Conservation (phyloP, 148 eudicot genomes). For the Chenopodium quinoa region DNA sequence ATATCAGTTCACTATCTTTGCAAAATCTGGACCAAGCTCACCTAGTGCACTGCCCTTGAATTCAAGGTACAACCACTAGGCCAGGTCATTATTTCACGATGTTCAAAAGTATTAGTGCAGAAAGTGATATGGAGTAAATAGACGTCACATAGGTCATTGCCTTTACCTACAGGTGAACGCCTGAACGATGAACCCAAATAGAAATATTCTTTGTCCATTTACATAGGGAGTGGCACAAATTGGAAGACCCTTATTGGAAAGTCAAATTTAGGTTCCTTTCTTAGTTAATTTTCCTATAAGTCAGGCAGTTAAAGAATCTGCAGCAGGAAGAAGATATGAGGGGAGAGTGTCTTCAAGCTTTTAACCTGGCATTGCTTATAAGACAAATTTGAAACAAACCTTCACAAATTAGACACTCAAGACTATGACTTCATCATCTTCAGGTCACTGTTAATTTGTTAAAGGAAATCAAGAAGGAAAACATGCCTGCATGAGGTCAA, state of each 20-base stretch:
- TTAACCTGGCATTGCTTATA: background rate
- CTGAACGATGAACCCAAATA: background rate
- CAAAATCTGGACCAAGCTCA: background rate
- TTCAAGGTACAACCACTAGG: background rate
- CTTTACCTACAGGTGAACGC: background rate
- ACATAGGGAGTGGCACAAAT: background rate
- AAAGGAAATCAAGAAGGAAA: constrained; percentile 12
- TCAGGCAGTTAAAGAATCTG: background rate
- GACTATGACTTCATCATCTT: background rate
- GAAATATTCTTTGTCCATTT: background rate
- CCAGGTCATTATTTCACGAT: too few species aligned
- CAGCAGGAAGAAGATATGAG: background rate
- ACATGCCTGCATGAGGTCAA: constrained; percentile 95
- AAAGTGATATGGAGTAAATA: background rate
- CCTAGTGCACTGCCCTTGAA: background rate
- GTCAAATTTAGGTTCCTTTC: background rate
- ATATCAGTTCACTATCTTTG: too few species aligned
- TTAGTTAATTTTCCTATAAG: too few species aligned
- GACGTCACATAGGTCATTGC: background rate
- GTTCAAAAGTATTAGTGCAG: background rate
- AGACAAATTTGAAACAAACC: background rate
- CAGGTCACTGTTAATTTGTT: background rate
- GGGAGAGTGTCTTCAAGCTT: background rate
- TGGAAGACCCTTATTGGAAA: background rate
- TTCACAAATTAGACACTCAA: background rate